Evolutionary conservation across 257 asterid genomes (phyloP).

Genomic region (Plectranthus barbatus): DNA sequence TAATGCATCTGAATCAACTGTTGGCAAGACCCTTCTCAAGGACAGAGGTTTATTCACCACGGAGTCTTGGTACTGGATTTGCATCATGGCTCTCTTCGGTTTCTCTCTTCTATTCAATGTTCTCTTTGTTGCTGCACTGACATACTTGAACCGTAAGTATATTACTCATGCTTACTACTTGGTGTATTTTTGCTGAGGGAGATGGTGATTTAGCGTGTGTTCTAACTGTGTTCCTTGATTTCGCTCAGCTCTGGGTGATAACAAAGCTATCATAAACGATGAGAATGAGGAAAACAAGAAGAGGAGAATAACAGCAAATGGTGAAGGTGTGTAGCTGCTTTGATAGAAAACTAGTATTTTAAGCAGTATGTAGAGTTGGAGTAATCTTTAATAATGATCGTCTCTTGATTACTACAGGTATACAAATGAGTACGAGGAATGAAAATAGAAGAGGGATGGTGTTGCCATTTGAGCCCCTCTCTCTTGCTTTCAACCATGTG

Average conservation of each 20-base stretch:
- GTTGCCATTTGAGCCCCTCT: constrained; percentile 70
- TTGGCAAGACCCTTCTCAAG: constrained; percentile 68
- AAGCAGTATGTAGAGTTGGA: background rate
- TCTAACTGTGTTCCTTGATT: constrained; percentile 2
- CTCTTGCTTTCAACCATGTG: constrained; percentile 68
- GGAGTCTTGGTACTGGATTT: constrained; percentile 66
- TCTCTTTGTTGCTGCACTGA: constrained; percentile 55
- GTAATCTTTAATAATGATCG: background rate
- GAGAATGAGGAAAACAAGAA: constrained; percentile 28
- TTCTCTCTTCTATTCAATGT: constrained; percentile 69
- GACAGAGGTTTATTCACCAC: constrained; percentile 61
- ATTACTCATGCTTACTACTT: background rate
- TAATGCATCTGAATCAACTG: constrained; percentile 51
- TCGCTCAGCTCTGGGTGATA: constrained; percentile 60
- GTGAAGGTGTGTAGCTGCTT: constrained; percentile 30
- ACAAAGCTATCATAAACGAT: constrained; percentile 38
- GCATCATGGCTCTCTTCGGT: constrained; percentile 56
- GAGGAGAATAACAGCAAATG: constrained; percentile 10
- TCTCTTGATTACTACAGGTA: constrained; percentile 25
- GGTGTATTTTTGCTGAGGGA: background rate
- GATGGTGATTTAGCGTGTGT: background rate
- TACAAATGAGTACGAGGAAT: constrained; percentile 33
- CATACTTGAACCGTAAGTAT: constrained; percentile 66
- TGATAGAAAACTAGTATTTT: background rate
- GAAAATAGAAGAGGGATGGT: constrained; percentile 62